phyloP scores from a whole-genome alignment of 2,329 filamentous ascomycete species.

The Trichophyton mentagrophytes region DNA sequence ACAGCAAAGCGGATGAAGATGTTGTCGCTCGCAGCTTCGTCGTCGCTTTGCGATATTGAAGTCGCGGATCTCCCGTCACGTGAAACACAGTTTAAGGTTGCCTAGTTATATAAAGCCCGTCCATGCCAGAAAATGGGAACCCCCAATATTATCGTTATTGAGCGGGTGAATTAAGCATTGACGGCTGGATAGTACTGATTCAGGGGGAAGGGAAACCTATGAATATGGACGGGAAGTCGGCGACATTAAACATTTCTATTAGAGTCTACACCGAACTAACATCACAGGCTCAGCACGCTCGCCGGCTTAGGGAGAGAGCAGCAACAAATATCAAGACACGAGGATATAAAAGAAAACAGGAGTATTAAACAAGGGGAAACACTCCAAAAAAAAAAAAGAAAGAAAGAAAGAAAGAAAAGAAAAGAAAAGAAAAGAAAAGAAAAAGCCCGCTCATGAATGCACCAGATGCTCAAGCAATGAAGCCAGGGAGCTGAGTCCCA shows the following conservation, averaged over 20 bases:
- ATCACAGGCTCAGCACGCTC: background rate
- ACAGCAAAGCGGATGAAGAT: background rate
- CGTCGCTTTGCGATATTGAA: background rate
- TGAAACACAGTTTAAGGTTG: background rate
- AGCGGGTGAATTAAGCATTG: too few relatives aligned
- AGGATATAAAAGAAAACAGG: background rate
- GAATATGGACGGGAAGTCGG: background rate
- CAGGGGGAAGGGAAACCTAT: background rate
- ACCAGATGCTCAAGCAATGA: conserved; percentile 1
- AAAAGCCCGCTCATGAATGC: conserved; percentile 1
- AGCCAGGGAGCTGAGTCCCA: background rate
- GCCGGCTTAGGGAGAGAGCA: too few relatives aligned
- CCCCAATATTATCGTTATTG: too few relatives aligned
- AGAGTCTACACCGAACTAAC: background rate
- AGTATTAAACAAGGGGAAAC: background rate
- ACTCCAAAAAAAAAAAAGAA: background rate
- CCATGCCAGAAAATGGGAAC: too few relatives aligned
- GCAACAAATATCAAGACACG: background rate
- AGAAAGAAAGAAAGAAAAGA: background rate
- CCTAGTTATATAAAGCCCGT: too few relatives aligned
- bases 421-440: too few relatives aligned
- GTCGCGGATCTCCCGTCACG: background rate
- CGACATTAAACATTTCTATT: background rate
- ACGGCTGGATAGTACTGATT: background rate
- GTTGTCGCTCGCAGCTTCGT: background rate